phyloP scores from a whole-genome alignment of 2,329 filamentous ascomycete genomes.

The Alternaria solani region DNA sequence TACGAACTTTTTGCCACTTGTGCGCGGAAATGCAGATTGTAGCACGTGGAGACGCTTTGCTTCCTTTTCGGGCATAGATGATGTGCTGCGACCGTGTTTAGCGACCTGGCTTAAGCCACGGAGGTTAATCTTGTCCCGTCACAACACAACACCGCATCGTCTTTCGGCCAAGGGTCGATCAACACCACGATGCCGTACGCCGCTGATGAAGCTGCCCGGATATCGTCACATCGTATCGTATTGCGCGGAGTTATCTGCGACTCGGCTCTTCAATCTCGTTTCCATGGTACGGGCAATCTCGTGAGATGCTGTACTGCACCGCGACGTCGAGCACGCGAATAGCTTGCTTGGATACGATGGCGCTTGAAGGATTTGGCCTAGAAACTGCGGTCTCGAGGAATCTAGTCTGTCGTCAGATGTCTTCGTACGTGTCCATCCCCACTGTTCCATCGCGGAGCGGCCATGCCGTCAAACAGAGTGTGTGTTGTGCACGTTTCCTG shows the following conservation, averaged over 20 bases:
- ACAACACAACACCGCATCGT: neutral
- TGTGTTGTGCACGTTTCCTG: conserved; percentile 10
- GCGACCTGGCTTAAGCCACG: neutral
- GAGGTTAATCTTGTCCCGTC: neutral
- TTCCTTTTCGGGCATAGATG: neutral
- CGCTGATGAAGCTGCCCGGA: neutral
- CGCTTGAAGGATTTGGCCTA: neutral
- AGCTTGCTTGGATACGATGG: conserved; percentile 3
- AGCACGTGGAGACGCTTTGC: neutral
- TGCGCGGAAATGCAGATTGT: neutral
- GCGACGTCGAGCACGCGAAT: neutral
- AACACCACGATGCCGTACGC: conserved; percentile 8
- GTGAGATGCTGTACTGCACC: neutral
- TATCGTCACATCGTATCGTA: neutral
- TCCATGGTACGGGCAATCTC: neutral
- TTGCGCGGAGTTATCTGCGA: neutral
- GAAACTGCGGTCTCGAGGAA: neutral
- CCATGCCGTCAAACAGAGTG: conserved; percentile 10
- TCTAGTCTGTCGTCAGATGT: conserved; percentile 1
- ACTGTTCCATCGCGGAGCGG: conserved; percentile 5
- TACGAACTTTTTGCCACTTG: neutral
- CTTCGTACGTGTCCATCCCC: neutral
- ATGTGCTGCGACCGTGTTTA: neutral
- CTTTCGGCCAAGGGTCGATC: neutral
- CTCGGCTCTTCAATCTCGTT: neutral